A percentile compares a stretch with the other conserved stretches of the same genome.
Conservation (phyloP, 768 basidiomycete species). For the Fibroporia radiculosa region DNA sequence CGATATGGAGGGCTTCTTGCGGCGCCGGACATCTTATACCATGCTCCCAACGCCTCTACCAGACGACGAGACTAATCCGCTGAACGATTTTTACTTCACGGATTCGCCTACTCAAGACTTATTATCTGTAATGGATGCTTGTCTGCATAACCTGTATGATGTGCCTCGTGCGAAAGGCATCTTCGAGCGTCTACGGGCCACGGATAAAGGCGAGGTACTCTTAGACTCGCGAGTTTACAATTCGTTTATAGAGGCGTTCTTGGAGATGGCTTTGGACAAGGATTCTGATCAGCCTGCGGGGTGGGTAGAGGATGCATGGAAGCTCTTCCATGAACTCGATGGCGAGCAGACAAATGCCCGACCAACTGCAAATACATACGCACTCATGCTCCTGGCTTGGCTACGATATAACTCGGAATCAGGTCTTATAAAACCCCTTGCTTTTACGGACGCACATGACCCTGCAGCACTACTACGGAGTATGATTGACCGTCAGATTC, state of each 20-base stretch:
- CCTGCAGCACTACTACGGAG: constrained; percentile 19
- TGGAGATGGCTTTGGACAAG: constrained; percentile 45
- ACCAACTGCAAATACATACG: constrained; percentile 57
- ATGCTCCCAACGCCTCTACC: constrained; percentile 65
- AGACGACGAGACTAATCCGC: constrained; percentile 29
- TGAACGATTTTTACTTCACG: constrained; percentile 48
- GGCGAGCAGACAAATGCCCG: constrained; percentile 33
- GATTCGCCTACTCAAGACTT: constrained; percentile 63
- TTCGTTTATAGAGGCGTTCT: constrained; percentile 56
- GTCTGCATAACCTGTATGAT: constrained; percentile 68
- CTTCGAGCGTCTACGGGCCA: constrained; percentile 52
- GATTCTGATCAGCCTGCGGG: constrained; percentile 34
- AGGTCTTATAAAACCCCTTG: constrained; percentile 2
- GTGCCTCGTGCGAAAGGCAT: constrained; percentile 69
- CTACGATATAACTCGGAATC: constrained; percentile 35
- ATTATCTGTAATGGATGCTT: constrained; percentile 76
- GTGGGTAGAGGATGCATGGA: constrained; percentile 61
- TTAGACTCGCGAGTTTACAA: constrained; percentile 49
- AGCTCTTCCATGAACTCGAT: constrained; percentile 54
- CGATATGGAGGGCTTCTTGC: constrained; percentile 46
- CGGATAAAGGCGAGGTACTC: constrained; percentile 35
- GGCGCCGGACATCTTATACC: constrained; percentile 40
- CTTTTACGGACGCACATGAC: constrained; percentile 11
- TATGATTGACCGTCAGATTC: constrained; percentile 42
- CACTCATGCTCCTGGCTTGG: constrained; percentile 56